Evolutionary conservation across 169 alveolate genomes (phyloP).

Genomic region (Neospora caninum): DNA sequence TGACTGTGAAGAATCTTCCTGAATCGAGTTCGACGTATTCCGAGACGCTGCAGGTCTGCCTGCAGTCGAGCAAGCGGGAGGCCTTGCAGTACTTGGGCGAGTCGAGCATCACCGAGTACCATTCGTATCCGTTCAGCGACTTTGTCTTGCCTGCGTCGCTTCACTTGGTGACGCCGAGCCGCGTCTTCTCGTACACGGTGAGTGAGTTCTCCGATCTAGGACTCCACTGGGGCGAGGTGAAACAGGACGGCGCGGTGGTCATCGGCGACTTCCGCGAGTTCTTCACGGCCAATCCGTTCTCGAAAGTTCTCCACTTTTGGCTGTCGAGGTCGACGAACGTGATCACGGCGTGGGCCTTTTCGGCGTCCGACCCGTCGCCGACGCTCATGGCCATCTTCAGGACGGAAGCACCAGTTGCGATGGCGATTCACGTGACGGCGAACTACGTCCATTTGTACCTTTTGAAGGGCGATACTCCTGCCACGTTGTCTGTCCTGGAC

Average conservation of each 20-base stretch:
- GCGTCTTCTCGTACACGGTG: neutral
- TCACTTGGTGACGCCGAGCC: neutral
- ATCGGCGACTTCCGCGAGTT: neutral
- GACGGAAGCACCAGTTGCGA: neutral
- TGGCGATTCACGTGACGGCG: neutral
- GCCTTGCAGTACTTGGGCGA: neutral
- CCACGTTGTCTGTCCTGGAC: neutral
- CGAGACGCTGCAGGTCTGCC: slow-evolving; percentile 15
- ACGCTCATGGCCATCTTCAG: neutral
- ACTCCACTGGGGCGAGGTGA: slow-evolving; percentile 33
- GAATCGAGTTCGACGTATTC: neutral
- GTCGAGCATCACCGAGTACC: neutral
- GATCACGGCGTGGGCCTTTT: slow-evolving; percentile 14
- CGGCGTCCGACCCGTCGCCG: slow-evolving; percentile 15
- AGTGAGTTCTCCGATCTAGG: slow-evolving; percentile 30
- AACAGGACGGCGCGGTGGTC: neutral
- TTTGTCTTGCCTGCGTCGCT: slow-evolving; percentile 7
- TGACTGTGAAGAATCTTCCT: neutral
- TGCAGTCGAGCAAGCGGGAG: neutral
- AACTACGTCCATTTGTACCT: neutral
- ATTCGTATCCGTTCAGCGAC: neutral
- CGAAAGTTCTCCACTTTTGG: slow-evolving; percentile 53
- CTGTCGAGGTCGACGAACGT: neutral
- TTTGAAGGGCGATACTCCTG: neutral
- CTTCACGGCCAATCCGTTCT: slow-evolving; percentile 15